A percentile compares a stretch with the other conserved stretches of the same genome.
phyloP scores from a whole-genome alignment of 2,329 filamentous ascomycete species.

The Phyllosticta ampelicida region DNA sequence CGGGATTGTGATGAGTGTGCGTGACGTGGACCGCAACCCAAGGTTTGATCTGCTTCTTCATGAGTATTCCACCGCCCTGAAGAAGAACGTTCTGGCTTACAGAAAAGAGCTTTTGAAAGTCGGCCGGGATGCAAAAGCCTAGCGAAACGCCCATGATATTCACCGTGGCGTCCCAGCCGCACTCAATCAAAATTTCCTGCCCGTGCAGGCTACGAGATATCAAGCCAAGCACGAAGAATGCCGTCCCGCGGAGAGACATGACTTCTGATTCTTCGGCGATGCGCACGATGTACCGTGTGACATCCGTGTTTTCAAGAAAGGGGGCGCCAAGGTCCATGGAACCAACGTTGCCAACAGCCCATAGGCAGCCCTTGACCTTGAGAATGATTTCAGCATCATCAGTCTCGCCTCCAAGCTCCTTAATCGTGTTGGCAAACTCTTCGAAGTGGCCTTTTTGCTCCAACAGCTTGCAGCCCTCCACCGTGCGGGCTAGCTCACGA shows the following conservation, averaged over 20 bases:
- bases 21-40: slow-evolving; percentile 21
- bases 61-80: neutral
- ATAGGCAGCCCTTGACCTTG: slow-evolving; percentile 93
- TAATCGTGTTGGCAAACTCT: slow-evolving; percentile 82
- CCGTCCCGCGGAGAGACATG: slow-evolving; percentile 86
- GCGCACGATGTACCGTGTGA: slow-evolving; percentile 74
- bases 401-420: slow-evolving; percentile 73
- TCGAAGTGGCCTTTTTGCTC: slow-evolving; percentile 93
- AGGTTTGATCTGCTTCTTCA: slow-evolving; percentile 24
- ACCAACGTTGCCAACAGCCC: slow-evolving; percentile 95
- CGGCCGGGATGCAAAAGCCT: slow-evolving; percentile 74
- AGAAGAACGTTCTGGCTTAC: slow-evolving; percentile 27
- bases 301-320: slow-evolving; percentile 81
- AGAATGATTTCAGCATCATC: slow-evolving; percentile 77
- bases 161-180: slow-evolving; percentile 87
- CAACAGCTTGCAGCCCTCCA: slow-evolving; percentile 82
- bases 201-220: slow-evolving; percentile 89
- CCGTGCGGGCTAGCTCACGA: slow-evolving; percentile 81
- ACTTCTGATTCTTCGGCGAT: slow-evolving; percentile 85
- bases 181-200: slow-evolving; percentile 77
- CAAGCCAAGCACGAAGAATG: slow-evolving; percentile 88
- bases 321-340: slow-evolving; percentile 96
- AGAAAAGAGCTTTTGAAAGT: slow-evolving; percentile 69
- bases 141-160: slow-evolving; percentile 72
- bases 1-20: neutral